Conservation (phyloP, 805 yeast species). For the Clavispora santaluciae region DNA sequence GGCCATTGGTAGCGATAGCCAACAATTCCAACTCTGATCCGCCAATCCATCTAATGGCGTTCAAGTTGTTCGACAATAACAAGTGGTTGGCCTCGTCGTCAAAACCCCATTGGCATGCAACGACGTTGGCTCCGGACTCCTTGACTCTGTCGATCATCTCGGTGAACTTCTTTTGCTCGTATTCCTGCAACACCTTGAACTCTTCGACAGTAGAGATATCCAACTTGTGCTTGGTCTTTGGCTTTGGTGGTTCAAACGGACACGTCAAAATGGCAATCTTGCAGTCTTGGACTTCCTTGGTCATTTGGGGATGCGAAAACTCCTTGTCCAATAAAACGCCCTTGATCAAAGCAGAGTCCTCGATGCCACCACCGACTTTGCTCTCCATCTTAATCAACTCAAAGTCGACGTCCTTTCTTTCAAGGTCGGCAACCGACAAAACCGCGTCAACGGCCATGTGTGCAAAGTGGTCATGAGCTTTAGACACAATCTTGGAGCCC, state of each 20-base stretch:
- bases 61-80: slow-evolving; percentile 78
- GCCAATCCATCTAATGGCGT: slow-evolving; percentile 99
- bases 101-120: slow-evolving; percentile 99
- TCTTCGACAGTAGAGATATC: slow-evolving; percentile 94
- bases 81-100: slow-evolving; percentile 98
- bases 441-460: slow-evolving; percentile 97
- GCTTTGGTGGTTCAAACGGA: slow-evolving; percentile 99
- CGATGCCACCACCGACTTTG: slow-evolving; percentile 90
- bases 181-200: slow-evolving; percentile 81
- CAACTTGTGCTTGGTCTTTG: slow-evolving; percentile 95
- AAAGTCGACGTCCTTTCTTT: slow-evolving; percentile 92
- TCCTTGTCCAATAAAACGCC: slow-evolving; percentile 96
- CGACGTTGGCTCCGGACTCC: slow-evolving; percentile 89
- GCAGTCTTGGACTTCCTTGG: slow-evolving; percentile 69
- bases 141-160: slow-evolving; percentile 88
- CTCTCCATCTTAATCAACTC: slow-evolving; percentile 95
- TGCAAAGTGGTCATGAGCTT: slow-evolving; percentile 89
- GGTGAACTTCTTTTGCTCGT: slow-evolving; percentile 85
- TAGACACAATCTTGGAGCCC: slow-evolving; percentile 93
- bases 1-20: slow-evolving; percentile 96
- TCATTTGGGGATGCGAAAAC: slow-evolving; percentile 98
- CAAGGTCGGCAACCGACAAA: slow-evolving; percentile 83
- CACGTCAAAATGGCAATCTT: slow-evolving; percentile 93
- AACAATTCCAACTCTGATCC: slow-evolving; percentile 93
- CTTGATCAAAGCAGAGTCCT: slow-evolving; percentile 75